Percentiles rank a stretch among this genome's conserved stretches.
These are phyloP conservation scores for Aureobasidium zeae DNA, from an alignment of 2,329 filamentous ascomycete genomes.

Conservation along the genomic window DNA sequence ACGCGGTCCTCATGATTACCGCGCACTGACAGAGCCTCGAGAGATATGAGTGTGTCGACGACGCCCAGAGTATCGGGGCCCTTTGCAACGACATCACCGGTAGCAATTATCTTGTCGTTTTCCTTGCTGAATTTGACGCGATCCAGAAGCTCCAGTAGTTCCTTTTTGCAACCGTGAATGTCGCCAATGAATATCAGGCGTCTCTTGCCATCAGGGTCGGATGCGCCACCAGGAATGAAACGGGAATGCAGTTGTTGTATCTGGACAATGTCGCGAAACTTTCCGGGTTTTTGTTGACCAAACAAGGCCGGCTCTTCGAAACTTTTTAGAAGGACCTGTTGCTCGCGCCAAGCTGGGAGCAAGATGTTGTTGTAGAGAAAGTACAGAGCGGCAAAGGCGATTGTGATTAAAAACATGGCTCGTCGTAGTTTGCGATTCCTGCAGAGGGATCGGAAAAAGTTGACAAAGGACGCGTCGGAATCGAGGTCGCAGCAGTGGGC, in stretches of 20 bases:
- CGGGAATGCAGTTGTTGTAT: constrained; percentile 41
- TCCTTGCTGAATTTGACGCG: constrained; percentile 54
- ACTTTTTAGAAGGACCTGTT: constrained; percentile 28
- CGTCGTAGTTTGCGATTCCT: constrained; percentile 22
- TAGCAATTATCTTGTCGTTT: constrained; percentile 65
- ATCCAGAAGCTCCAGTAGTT: constrained; percentile 53
- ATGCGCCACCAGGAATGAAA: constrained; percentile 26
- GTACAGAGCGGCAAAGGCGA: constrained; percentile 25
- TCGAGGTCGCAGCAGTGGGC: constrained; percentile 27
- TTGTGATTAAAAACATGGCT: constrained; percentile 27
- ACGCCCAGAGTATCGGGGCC: constrained; percentile 76
- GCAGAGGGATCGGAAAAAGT: constrained; percentile 18
- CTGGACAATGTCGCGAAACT: constrained; percentile 36
- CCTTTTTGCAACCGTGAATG: constrained; percentile 75
- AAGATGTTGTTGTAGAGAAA: constrained; percentile 31
- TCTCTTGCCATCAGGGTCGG: constrained; percentile 33
- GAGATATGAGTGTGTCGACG: constrained; percentile 60
- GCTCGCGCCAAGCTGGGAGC: constrained; percentile 29
- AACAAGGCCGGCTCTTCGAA: constrained; percentile 26
- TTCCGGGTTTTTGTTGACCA: constrained; percentile 19
- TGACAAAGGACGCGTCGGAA: constrained; percentile 27
- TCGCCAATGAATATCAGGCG: constrained; percentile 79
- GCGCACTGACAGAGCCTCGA: constrained; percentile 71
- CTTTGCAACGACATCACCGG: constrained; percentile 75
- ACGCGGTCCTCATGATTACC: constrained; percentile 90